Conservation (phyloP, 2,329 filamentous ascomycete species). For the Aspergillus novoparasiticus region DNA sequence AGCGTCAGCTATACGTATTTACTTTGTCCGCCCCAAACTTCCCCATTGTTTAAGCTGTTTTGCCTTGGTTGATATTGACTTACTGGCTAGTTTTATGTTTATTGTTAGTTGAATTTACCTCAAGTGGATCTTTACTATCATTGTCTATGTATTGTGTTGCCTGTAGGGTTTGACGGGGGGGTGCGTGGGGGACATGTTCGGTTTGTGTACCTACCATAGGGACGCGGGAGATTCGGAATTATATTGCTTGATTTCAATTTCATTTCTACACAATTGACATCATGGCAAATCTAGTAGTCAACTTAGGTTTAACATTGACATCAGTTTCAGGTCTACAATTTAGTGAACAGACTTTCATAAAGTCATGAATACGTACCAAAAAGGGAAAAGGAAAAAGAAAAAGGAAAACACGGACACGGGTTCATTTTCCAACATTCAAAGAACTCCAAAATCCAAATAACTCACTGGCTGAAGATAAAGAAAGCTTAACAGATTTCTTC, state of each 20-base stretch:
- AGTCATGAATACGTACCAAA: not conserved
- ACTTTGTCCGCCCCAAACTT: not conserved
- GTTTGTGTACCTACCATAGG: not conserved
- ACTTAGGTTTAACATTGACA: not conserved
- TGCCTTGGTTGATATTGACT: not conserved
- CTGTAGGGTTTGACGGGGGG: not conserved
- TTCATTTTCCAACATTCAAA: not conserved
- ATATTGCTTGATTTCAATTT: not conserved
- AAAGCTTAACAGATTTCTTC: not conserved
- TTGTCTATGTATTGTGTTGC: not conserved
- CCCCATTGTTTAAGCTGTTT: not conserved
- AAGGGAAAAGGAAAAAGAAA: not conserved
- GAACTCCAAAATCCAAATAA: not conserved
- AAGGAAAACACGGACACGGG: not conserved
- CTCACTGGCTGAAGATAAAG: not conserved
- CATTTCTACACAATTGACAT: not conserved
- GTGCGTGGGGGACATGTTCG: not conserved
- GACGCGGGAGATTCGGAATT: not conserved
- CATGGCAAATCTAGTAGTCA: not conserved
- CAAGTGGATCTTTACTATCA: not conserved
- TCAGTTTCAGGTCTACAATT: not conserved
- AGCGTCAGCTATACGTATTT: not conserved
- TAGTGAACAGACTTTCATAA: not conserved
- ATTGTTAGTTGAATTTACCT: constrained; percentile 2
- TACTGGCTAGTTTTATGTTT: constrained; percentile 1